phyloP scores from a whole-genome alignment of 1,284 basidiomycete genomes.

The Ustanciosporium gigantosporum region DNA sequence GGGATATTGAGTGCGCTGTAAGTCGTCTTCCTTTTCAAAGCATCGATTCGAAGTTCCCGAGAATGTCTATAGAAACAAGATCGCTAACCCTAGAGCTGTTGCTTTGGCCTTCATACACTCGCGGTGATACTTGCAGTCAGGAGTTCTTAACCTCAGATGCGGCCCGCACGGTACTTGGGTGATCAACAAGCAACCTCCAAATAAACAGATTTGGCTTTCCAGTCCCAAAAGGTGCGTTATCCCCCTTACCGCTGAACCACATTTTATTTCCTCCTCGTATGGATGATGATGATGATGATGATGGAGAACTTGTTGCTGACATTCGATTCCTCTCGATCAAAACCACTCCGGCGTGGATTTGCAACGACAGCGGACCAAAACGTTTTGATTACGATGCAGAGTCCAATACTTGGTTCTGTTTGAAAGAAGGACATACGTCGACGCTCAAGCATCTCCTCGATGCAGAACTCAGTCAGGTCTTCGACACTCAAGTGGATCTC shows the following conservation, averaged over 20 bases:
- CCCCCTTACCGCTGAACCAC: no score
- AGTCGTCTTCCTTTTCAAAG: slow-evolving; percentile 62
- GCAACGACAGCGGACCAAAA: slow-evolving; percentile 58
- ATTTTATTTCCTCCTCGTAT: no score
- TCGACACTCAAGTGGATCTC: slow-evolving; percentile 29
- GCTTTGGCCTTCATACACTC: no score
- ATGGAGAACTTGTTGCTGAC: no score
- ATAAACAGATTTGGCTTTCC: slow-evolving; percentile 97
- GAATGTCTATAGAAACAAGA: no score
- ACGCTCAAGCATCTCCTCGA: slow-evolving; percentile 46
- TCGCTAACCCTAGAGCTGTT: no score
- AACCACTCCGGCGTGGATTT: no score
- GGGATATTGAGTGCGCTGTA: slow-evolving; percentile 93
- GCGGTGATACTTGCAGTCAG: slow-evolving; percentile 67
- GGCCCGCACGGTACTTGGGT: slow-evolving; percentile 91
- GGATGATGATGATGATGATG: no score
- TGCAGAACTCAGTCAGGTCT: slow-evolving; percentile 44
- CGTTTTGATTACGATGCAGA: slow-evolving; percentile 55
- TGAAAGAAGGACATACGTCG: slow-evolving; percentile 45
- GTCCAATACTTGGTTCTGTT: slow-evolving; percentile 48
- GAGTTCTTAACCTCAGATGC: slow-evolving; percentile 84
- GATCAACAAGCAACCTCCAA: slow-evolving; percentile 98
- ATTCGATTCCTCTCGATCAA: no score
- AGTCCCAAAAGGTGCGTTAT: slow-evolving; percentile 68
- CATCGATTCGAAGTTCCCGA: no score